Conservation (phyloP, 176 grass and related monocot genomes). For the Saccharum spontaneum region DNA sequence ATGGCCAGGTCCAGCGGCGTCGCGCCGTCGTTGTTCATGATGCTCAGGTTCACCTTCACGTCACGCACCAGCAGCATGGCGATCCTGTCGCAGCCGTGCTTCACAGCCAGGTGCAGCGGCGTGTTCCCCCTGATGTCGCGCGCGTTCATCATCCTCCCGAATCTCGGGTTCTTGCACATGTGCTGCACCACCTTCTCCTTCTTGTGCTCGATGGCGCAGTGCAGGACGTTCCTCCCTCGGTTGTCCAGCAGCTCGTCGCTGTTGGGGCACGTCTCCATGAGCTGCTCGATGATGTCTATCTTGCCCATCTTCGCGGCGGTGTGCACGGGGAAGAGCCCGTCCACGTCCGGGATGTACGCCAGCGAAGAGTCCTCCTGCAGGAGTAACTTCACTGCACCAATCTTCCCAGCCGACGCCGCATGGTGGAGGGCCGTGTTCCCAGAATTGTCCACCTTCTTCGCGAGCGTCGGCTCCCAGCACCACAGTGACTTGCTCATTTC, state of each 20-base stretch:
- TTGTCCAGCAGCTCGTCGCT: constrained; percentile 45
- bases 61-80: constrained; percentile 6
- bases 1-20: constrained; percentile 48
- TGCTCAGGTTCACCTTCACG: constrained; percentile 20
- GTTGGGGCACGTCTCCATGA: constrained; percentile 37
- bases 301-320: constrained; percentile 43
- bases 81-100: background rate
- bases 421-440: constrained; percentile 51
- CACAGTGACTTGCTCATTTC: constrained; percentile 40
- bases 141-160: constrained; percentile 41
- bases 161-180: constrained; percentile 15
- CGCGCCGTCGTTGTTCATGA: constrained; percentile 42
- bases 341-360: constrained; percentile 35
- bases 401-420: constrained; percentile 33
- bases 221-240: constrained; percentile 37
- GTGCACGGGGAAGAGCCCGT: constrained; percentile 45
- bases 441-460: constrained; percentile 30
- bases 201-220: constrained; percentile 33
- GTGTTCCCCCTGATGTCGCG: constrained; percentile 37
- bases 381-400: constrained; percentile 27
- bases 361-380: constrained; percentile 26
- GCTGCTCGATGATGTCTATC: constrained; percentile 16
- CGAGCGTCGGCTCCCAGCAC: constrained; percentile 18
- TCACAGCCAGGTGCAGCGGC: constrained; percentile 51
- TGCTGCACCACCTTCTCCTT: constrained; percentile 29